A percentile compares a stretch with the other conserved stretches of the same genome.
These are phyloP conservation scores for Hypericum perforatum DNA, from an alignment of 345 rosid genomes.

Conservation along the genomic window DNA sequence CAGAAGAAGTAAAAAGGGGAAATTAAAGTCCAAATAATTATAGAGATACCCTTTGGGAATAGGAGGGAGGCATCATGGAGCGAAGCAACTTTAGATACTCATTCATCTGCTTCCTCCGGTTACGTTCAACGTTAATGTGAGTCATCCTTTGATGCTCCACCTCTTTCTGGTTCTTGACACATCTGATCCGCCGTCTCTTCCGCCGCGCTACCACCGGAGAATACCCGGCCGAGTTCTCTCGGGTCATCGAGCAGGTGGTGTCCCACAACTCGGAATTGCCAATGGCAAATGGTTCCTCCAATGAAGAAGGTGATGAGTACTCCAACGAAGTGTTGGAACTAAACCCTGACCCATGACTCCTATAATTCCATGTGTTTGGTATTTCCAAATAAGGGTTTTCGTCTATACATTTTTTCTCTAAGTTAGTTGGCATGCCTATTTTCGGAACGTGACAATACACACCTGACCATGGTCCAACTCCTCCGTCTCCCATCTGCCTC, in stretches of 20 bases:
- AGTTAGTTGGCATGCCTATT: too few relatives aligned
- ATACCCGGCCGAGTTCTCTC: slow-evolving; percentile 8
- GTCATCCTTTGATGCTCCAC: background rate
- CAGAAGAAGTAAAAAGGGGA: too few relatives aligned
- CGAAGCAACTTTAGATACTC: too few relatives aligned
- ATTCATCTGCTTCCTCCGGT: too few relatives aligned
- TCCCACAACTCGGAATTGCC: background rate
- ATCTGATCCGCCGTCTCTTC: slow-evolving; percentile 35
- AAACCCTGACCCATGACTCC: slow-evolving; percentile 15
- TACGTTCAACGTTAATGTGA: too few relatives aligned
- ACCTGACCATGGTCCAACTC: background rate
- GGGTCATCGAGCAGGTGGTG: slow-evolving; percentile 12
- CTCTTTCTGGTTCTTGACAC: slow-evolving; percentile 27
- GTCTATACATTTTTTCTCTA: slow-evolving; percentile 5
- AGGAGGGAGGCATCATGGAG: too few relatives aligned
- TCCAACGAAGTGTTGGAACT: background rate
- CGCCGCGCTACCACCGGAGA: slow-evolving; percentile 14
- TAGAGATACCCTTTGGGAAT: too few relatives aligned
- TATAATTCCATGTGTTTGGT: too few relatives aligned
- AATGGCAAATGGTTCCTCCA: background rate
- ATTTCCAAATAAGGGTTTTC: slow-evolving; percentile 5
- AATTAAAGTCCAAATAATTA: too few relatives aligned
- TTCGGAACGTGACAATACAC: too few relatives aligned
- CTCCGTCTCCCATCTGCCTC: slow-evolving; percentile 5
- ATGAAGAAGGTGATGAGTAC: slow-evolving; percentile 6